These are phyloP conservation scores for Pythium grandisporangium DNA, from an alignment of 352 stramenopile species.

Conservation along the genomic window DNA sequence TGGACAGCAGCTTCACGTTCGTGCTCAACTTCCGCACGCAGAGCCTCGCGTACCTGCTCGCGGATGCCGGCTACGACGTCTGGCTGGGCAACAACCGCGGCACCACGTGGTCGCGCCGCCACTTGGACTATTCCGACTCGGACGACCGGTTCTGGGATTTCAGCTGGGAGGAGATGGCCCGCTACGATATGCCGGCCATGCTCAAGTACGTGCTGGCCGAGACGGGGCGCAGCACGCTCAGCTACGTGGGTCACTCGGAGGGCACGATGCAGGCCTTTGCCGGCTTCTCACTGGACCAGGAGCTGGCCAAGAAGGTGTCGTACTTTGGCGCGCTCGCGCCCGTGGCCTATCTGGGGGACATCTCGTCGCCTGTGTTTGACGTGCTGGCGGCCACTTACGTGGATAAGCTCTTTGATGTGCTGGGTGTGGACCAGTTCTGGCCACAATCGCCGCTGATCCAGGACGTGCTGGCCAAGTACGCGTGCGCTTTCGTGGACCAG, in stretches of 20 bases:
- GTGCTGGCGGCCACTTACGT: slow-evolving; percentile 34
- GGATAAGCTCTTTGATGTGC: slow-evolving; percentile 26
- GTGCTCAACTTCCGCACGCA: slow-evolving; percentile 52
- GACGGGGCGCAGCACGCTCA: slow-evolving; percentile 25
- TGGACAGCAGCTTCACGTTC: slow-evolving; percentile 55
- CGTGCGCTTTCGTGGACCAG: slow-evolving; percentile 29
- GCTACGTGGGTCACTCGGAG: slow-evolving; percentile 54
- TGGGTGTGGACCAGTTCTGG: slow-evolving; percentile 40
- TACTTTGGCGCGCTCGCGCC: slow-evolving; percentile 53
- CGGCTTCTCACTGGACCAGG: slow-evolving; percentile 42
- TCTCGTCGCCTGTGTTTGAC: slow-evolving; percentile 31
- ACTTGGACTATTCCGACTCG: slow-evolving; percentile 29
- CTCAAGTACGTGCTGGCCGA: slow-evolving; percentile 30
- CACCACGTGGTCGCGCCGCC: slow-evolving; percentile 40
- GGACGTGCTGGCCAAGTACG: slow-evolving; percentile 27
- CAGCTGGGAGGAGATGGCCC: slow-evolving; percentile 42
- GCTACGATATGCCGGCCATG: slow-evolving; percentile 49
- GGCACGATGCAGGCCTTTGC: slow-evolving; percentile 57
- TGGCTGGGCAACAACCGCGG: slow-evolving; percentile 60
- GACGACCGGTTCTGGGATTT: slow-evolving; percentile 46
- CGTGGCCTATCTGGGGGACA: slow-evolving; percentile 29
- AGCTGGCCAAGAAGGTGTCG: slow-evolving; percentile 45
- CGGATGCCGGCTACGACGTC: slow-evolving; percentile 48
- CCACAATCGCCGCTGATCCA: slow-evolving; percentile 35
- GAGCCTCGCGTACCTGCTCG: slow-evolving; percentile 46